Evolutionary conservation across 331 rosid species (phyloP).

Genomic region (Quercus phellos): DNA sequence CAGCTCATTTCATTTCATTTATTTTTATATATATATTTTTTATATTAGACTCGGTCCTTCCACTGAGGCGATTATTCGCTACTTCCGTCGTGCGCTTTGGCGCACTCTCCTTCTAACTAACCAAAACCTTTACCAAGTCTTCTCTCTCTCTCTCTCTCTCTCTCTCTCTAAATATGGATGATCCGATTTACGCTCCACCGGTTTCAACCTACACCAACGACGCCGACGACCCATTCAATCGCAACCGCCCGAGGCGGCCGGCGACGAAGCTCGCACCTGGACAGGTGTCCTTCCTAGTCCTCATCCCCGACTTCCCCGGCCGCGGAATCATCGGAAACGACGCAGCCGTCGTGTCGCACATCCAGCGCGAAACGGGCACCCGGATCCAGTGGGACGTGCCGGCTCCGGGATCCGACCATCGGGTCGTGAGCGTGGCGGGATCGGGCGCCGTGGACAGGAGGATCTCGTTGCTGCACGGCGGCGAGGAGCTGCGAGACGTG

Average conservation of each 20-base stretch:
- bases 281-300: constrained; percentile 43
- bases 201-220: not conserved
- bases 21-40: no score
- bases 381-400: constrained; percentile 47
- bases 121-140: no score
- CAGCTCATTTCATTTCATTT: no score
- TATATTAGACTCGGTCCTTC: no score
- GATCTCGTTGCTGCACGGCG: not conserved
- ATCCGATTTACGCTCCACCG: not conserved
- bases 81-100: no score
- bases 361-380: constrained; percentile 47
- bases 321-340: constrained; percentile 48
- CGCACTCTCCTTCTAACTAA: no score
- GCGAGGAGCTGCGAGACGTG: constrained; percentile 12
- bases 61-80: no score
- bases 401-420: constrained; percentile 23
- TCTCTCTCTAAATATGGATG: not conserved
- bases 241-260: constrained; percentile 21
- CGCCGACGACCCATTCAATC: not conserved
- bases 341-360: constrained; percentile 41
- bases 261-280: constrained; percentile 32
- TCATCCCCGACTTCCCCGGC: constrained; percentile 33
- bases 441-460: constrained; percentile 17
- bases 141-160: no score
- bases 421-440: constrained; percentile 41